phyloP scores from a whole-genome alignment of 176 grass and related monocot genomes.

The Hyparrhenia diplandra region DNA sequence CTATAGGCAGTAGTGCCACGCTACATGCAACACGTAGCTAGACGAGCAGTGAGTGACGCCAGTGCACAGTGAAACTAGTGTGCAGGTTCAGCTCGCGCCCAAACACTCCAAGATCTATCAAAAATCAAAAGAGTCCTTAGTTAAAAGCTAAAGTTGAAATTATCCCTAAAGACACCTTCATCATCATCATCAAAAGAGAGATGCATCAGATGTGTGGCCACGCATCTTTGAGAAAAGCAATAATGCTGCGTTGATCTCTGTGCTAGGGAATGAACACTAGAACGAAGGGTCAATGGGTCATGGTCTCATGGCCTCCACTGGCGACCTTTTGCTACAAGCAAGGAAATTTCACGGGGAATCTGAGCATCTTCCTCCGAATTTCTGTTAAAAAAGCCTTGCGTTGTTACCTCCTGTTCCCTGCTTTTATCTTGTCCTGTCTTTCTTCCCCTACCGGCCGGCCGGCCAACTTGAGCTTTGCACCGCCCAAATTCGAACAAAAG shows the following conservation, averaged over 20 bases:
- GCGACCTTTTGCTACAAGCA: neutral
- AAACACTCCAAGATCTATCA: neutral
- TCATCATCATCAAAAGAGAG: neutral
- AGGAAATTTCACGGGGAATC: conserved; percentile 12
- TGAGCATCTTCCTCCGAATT: neutral
- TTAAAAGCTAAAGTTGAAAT: conserved; percentile 28
- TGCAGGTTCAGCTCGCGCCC: neutral
- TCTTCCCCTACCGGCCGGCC: neutral
- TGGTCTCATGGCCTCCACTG: neutral
- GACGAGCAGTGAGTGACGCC: neutral
- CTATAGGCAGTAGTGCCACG: neutral
- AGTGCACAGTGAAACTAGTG: neutral
- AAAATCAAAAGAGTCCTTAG: neutral
- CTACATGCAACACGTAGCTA: neutral
- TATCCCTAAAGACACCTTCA: neutral
- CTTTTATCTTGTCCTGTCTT: neutral
- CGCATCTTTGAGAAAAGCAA: neutral
- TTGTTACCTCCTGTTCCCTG: neutral
- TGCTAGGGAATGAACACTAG: neutral
- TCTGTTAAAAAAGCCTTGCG: neutral
- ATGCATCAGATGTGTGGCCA: neutral
- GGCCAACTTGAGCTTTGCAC: neutral
- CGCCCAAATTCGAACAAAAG: conserved; percentile 10
- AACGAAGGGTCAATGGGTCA: neutral
- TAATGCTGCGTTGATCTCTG: neutral